phyloP scores from a whole-genome alignment of 73 alveolate species.

The Paraurostyla sp. region DNA sequence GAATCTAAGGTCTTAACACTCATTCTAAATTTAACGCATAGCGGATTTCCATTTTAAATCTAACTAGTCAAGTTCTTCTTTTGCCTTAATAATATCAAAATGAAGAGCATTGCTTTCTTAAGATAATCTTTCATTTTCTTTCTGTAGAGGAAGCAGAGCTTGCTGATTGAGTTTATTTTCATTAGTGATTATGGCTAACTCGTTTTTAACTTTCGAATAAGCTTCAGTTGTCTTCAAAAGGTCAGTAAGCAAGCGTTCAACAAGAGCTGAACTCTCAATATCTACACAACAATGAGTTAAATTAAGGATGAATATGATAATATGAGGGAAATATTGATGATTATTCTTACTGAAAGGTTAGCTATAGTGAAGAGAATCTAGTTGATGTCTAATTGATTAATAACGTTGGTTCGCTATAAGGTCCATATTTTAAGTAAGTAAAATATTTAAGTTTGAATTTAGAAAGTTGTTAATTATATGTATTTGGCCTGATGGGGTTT shows the following conservation, averaged over 20 bases:
- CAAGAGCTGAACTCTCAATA: slow-evolving; percentile 64
- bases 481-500: not conserved
- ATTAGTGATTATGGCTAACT: not conserved
- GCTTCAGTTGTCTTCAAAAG: slow-evolving; percentile 63
- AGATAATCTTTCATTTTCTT: slow-evolving; percentile 94
- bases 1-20: slow-evolving; percentile 53
- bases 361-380: slow-evolving; percentile 41
- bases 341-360: slow-evolving; percentile 44
- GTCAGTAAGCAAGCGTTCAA: slow-evolving; percentile 67
- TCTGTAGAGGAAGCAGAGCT: slow-evolving; percentile 78
- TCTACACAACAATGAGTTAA: not conserved
- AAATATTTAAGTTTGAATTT: not conserved
- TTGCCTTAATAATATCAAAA: slow-evolving; percentile 89
- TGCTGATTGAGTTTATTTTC: slow-evolving; percentile 17
- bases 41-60: slow-evolving; percentile 62
- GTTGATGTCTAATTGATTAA: not conserved
- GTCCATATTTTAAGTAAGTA: not conserved
- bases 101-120: slow-evolving; percentile 97
- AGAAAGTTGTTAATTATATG: slow-evolving; percentile 20
- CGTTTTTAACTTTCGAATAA: slow-evolving; percentile 2
- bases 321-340: not conserved
- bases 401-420: slow-evolving; percentile 29
- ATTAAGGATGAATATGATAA: not conserved
- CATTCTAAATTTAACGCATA: slow-evolving; percentile 57
- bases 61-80: slow-evolving; percentile 54